Percentiles rank a stretch among this genome's conserved stretches.
These are phyloP conservation scores for Selaginella moellendorffii DNA, from an alignment of 75 land plant species.

Conservation along the genomic window DNA sequence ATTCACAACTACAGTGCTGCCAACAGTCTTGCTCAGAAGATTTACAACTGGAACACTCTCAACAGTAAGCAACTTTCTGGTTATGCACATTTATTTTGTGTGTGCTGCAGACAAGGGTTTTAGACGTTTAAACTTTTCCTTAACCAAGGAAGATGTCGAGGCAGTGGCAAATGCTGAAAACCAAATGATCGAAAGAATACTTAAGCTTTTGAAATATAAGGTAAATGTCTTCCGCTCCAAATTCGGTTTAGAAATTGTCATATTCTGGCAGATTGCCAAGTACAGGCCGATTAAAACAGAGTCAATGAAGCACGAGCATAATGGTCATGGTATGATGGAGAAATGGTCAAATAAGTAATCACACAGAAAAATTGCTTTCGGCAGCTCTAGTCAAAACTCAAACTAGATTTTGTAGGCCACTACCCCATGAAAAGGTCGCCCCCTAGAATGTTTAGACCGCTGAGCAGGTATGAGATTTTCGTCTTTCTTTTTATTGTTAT, in stretches of 20 bases:
- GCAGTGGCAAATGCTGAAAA: constrained; percentile 32
- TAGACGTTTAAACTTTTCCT: constrained; percentile 29
- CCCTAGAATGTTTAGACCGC: not conserved
- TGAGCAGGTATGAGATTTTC: not conserved
- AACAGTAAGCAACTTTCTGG: constrained; percentile 16
- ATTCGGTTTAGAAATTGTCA: not conserved
- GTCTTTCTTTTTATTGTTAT: not conserved
- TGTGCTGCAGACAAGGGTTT: constrained; percentile 26
- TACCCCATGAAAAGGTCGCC: not conserved
- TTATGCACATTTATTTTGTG: not conserved
- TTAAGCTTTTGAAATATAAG: constrained; percentile 32
- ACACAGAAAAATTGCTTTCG: not conserved
- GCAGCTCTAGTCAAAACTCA: too few species aligned
- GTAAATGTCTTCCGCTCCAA: constrained; percentile 10
- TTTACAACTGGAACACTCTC: constrained; percentile 35
- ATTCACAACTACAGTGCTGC: constrained; percentile 36
- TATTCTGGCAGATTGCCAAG: not conserved
- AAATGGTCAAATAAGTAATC: not conserved
- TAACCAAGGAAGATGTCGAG: constrained; percentile 32
- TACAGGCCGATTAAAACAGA: not conserved
- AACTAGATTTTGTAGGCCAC: not conserved
- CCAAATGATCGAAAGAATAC: constrained; percentile 28
- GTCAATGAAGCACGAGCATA: not conserved
- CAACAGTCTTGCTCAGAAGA: constrained; percentile 32
- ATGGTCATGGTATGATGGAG: not conserved